Evolutionary conservation across 2,329 filamentous ascomycete genomes (phyloP).

Genomic region (Sarocladium brachiariae): DNA sequence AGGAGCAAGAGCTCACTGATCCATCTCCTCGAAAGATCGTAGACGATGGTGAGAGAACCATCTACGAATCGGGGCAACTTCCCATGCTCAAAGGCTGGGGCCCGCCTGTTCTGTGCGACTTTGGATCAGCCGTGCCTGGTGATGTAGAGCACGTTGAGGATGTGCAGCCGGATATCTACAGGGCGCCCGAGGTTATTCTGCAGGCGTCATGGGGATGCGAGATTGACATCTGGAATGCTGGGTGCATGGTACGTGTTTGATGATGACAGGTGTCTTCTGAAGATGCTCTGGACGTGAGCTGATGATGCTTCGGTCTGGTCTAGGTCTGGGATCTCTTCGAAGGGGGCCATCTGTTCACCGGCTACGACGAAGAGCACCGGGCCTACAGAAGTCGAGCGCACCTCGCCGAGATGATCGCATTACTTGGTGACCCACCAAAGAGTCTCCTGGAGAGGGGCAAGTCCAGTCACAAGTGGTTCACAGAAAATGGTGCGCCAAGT

Average conservation of each 20-base stretch:
- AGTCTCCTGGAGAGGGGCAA: constrained; percentile 25
- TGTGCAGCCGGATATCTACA: constrained; percentile 33
- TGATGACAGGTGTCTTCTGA: not conserved
- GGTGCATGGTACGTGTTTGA: constrained; percentile 40
- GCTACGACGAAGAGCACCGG: constrained; percentile 29
- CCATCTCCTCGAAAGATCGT: constrained; percentile 34
- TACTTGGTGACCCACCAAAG: constrained; percentile 36
- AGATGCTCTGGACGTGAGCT: not conserved
- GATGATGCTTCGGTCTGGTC: not conserved
- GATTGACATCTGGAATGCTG: constrained; percentile 46
- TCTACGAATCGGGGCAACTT: constrained; percentile 36
- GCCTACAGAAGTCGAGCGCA: constrained; percentile 37
- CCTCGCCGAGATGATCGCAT: constrained; percentile 39
- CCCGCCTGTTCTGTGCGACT: constrained; percentile 38
- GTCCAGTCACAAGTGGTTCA: constrained; percentile 30
- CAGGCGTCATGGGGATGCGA: constrained; percentile 36
- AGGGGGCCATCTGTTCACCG: constrained; percentile 35
- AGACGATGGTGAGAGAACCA: constrained; percentile 26
- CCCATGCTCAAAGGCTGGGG: constrained; percentile 24
- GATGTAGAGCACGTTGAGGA: constrained; percentile 26
- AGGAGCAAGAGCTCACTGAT: constrained; percentile 29
- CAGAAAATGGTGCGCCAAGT: constrained; percentile 26
- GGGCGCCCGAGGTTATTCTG: constrained; percentile 39
- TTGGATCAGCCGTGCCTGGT: constrained; percentile 37
- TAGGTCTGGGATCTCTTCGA: constrained; percentile 43